Evolutionary conservation across 129 eudicot genomes (phyloP), one percentile per base, ranked within the genome.

Genomic region (Glebionis coronaria): DNA sequence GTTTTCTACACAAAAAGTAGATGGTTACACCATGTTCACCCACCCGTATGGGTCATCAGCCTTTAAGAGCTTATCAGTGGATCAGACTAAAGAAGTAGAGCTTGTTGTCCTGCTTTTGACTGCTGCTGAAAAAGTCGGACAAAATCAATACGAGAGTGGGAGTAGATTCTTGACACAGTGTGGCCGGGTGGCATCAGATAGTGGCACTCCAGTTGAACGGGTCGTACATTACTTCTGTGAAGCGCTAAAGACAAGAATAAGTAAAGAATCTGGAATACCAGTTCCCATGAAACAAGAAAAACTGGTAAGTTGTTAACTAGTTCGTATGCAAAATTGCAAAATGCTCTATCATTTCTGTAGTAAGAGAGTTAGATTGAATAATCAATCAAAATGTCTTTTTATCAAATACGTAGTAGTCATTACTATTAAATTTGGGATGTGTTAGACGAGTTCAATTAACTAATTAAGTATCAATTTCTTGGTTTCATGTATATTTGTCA

Each of bases 31-130:
- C 2, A 82, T 53, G 77, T 70, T 76, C 21, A 66, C 67, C 25
- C 81, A 82, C 18, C 91, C 96, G 12, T 82, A 88, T 8, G 76
- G 80, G 23, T 80, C 88, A 47, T 78, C 84, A 35, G 75, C 81
- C 0, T 65, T 78, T 57, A 66, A 81, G 3, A 77, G 75, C 12
- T 75, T 88, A 3, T 55, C 87, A 1, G 3, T 60, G 9, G 89
- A 80, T 14, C 87, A 85, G 5, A 67, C 78, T 0, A 29, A 76
- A 21, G 86, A 82, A 31, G 82, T 85, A 23, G 91, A 88, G 69
- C 86, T 88, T 49, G 82, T 79, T 52, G 80, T 76, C 44, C 75
- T 62, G 65, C 85, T 88, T n/a, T 52, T 88, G 50, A 63, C 78
- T 25, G 88, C 96, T 20, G 96, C 91, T 5, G 89, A 67, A n/a